phyloP scores from a whole-genome alignment of 306 rosid species.

The Prunus campanulata region DNA sequence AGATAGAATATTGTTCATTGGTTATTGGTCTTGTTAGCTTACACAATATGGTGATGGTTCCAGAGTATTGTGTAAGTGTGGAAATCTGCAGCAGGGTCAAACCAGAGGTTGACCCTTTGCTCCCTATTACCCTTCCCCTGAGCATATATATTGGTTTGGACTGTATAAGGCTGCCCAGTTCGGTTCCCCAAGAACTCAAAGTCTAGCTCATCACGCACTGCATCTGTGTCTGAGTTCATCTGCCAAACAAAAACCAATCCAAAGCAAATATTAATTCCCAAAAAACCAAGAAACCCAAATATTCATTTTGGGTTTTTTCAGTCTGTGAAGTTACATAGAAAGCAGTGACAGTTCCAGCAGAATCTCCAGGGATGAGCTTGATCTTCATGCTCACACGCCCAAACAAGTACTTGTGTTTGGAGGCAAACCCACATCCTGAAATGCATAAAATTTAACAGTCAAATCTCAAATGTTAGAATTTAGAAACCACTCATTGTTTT shows the following conservation, averaged over 20 bases:
- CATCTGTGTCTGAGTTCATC: conserved; percentile 31
- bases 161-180: conserved; percentile 82
- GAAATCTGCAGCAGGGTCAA: conserved; percentile 72
- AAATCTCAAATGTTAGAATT: too few species aligned
- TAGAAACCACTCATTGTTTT: neutral
- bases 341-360: conserved; percentile 97
- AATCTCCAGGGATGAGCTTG: conserved; percentile 87
- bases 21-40: conserved; percentile 22
- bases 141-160: conserved; percentile 85
- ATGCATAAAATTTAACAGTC: neutral
- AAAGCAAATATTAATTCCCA: neutral
- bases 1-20: neutral
- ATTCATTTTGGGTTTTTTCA: neutral
- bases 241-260: neutral
- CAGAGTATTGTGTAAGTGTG: conserved; percentile 82
- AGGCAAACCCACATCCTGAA: conserved; percentile 89
- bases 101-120: conserved; percentile 91
- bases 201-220: conserved; percentile 79
- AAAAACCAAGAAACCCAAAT: conserved; percentile 1
- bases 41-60: conserved; percentile 71
- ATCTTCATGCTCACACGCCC: conserved; percentile 97
- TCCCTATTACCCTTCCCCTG: conserved; percentile 85
- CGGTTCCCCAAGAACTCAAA: conserved; percentile 96
- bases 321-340: conserved; percentile 58
- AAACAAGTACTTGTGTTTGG: conserved; percentile 64